Conservation (phyloP, 768 basidiomycete genomes). For the Megacollybia marginata region DNA sequence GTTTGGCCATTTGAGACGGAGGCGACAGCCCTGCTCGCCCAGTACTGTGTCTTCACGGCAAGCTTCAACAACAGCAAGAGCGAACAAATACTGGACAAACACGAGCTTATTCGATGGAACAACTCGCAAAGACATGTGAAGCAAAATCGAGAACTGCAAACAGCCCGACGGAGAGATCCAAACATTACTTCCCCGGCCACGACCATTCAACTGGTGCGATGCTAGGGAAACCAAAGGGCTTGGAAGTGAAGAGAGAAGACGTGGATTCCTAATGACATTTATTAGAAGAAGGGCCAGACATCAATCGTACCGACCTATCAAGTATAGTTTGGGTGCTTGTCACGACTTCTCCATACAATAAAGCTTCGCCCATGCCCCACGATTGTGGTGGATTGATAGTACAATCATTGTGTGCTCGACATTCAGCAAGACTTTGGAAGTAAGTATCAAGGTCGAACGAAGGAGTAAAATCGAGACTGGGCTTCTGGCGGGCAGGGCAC, state of each 20-base stretch:
- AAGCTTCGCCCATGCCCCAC: conserved; percentile 66
- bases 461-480: conserved; percentile 51
- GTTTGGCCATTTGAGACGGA: conserved; percentile 95
- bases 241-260: conserved; percentile 59
- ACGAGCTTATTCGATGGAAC: conserved; percentile 67
- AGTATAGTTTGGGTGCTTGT: conserved; percentile 95
- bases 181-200: conserved; percentile 81
- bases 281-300: not conserved
- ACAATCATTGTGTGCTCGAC: conserved; percentile 20
- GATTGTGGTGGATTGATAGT: conserved; percentile 11
- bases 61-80: conserved; percentile 83
- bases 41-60: conserved; percentile 57
- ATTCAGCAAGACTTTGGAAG: conserved; percentile 42
- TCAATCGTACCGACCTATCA: conserved; percentile 58
- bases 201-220: conserved; percentile 78
- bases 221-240: conserved; percentile 79
- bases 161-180: conserved; percentile 94
- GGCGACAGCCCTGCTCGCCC: conserved; percentile 40
- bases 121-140: conserved; percentile 45
- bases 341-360: conserved; percentile 84
- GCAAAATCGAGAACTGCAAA: conserved; percentile 73
- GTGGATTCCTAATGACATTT: conserved; percentile 57
- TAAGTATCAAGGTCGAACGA: conserved; percentile 63
- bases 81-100: conserved; percentile 90
- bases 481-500: conserved; percentile 38